Percentiles rank a stretch among this genome's conserved stretches.
These are phyloP conservation scores for Sporormia fimetaria DNA, from an alignment of 495 filamentous ascomycete species.

Conservation along the genomic window DNA sequence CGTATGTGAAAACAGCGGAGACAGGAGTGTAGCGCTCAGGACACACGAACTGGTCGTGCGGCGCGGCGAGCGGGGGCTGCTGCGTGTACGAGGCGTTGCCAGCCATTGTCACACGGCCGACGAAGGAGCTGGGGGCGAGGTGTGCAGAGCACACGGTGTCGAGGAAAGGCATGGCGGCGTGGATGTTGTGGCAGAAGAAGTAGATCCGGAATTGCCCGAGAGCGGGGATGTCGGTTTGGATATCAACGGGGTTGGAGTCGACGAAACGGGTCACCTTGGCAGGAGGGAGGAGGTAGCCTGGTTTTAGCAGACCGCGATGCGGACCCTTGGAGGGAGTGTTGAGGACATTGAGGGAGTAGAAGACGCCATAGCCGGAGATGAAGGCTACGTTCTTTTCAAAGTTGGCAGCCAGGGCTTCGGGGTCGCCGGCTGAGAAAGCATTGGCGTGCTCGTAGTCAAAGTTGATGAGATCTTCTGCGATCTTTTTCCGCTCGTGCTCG, in stretches of 20 bases:
- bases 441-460: constrained; percentile 27
- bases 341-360: constrained; percentile 48
- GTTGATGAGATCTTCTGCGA: constrained; percentile 25
- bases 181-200: constrained; percentile 48
- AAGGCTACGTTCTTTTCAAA: constrained; percentile 24
- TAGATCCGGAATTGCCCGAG: constrained; percentile 59
- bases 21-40: constrained; percentile 50
- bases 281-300: constrained; percentile 51
- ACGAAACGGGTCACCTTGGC: constrained; percentile 55
- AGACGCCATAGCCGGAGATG: constrained; percentile 42
- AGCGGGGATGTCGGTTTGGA: constrained; percentile 61
- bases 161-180: constrained; percentile 43
- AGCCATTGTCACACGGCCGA: constrained; percentile 39
- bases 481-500: constrained; percentile 25
- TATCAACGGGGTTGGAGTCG: constrained; percentile 58
- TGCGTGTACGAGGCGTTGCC: constrained; percentile 44
- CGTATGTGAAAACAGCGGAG: constrained; percentile 49
- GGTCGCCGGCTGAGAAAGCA: constrained; percentile 22
- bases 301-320: constrained; percentile 33
- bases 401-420: constrained; percentile 22
- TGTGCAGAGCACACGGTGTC: constrained; percentile 40
- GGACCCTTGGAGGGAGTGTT: constrained; percentile 34
- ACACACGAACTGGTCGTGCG: constrained; percentile 46
- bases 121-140: constrained; percentile 33
- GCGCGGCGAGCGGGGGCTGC: constrained; percentile 38